Conservation (phyloP, 139 green algal genomes). For the Asterochloris sp. region DNA sequence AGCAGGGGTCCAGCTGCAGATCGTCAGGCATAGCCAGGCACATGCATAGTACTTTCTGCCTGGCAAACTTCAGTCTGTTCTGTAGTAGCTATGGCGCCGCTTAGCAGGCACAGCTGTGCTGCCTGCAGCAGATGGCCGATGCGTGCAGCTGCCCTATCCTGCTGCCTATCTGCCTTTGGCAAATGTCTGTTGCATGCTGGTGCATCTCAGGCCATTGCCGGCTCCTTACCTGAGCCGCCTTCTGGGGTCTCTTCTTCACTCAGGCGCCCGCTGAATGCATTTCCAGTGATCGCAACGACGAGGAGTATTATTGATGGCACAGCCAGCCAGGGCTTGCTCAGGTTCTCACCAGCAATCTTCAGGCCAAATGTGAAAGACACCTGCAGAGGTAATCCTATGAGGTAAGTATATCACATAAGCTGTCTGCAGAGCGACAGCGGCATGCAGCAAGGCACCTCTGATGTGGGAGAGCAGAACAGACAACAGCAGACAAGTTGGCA, state of each 20-base stretch:
- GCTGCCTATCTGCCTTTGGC: not conserved
- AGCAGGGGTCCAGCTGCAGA: no score
- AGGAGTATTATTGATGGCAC: not conserved
- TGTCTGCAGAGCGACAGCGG: no score
- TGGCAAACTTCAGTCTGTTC: no score
- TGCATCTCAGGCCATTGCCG: not conserved
- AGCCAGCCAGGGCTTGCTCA: not conserved
- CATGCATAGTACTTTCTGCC: no score
- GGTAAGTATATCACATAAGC: no score
- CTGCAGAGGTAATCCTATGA: not conserved
- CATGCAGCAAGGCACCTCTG: no score
- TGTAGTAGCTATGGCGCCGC: no score
- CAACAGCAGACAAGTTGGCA: no score
- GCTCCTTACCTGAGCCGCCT: not conserved
- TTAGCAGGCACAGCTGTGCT: not conserved
- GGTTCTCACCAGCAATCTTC: not conserved
- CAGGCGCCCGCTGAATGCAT: not conserved
- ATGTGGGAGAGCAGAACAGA: no score
- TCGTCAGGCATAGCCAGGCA: no score
- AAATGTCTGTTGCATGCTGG: not conserved
- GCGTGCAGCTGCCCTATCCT: not conserved
- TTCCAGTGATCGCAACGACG: not conserved
- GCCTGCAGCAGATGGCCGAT: not conserved
- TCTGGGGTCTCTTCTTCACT: not conserved
- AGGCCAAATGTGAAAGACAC: conserved; percentile 4